Conservation (phyloP, 176 grass and related monocot genomes). For the Oryza rufipogon region DNA sequence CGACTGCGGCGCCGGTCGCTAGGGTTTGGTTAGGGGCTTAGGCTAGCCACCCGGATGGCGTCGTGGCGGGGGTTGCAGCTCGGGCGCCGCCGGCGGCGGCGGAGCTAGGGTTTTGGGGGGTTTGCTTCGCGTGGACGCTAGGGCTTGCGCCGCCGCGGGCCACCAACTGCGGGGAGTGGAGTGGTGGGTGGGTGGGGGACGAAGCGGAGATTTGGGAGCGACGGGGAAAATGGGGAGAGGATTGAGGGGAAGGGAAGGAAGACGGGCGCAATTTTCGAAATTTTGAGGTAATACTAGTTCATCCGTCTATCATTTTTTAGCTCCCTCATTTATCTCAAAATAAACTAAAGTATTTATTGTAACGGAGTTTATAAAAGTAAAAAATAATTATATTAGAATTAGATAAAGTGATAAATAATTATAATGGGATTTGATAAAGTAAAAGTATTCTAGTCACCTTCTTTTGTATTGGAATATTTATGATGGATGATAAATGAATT, state of each 20-base stretch:
- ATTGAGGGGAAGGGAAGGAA: neutral
- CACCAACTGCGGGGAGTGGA: conserved; percentile 24
- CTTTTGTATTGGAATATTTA: no score
- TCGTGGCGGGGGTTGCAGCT: neutral
- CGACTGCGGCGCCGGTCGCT: neutral
- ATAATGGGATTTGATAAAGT: no score
- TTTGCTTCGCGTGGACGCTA: conserved; percentile 43
- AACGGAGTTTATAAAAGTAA: no score
- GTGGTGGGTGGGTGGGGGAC: neutral
- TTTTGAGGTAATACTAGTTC: neutral
- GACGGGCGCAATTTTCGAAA: conserved; percentile 47
- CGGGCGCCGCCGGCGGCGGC: neutral
- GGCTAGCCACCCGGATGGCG: no score
- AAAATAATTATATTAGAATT: no score
- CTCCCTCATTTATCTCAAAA: no score
- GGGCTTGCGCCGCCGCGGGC: neutral
- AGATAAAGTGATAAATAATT: no score
- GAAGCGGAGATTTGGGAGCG: neutral
- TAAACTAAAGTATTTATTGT: no score
- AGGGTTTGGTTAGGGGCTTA: neutral
- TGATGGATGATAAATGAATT: no score
- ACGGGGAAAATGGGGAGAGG: neutral
- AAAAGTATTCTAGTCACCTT: no score
- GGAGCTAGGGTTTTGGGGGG: conserved; percentile 51
- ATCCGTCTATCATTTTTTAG: no score